Percentiles rank a stretch among this genome's conserved stretches.
Conservation (phyloP, 2,329 filamentous ascomycete species). For the Phaeosphaeriaceae sp. region DNA sequence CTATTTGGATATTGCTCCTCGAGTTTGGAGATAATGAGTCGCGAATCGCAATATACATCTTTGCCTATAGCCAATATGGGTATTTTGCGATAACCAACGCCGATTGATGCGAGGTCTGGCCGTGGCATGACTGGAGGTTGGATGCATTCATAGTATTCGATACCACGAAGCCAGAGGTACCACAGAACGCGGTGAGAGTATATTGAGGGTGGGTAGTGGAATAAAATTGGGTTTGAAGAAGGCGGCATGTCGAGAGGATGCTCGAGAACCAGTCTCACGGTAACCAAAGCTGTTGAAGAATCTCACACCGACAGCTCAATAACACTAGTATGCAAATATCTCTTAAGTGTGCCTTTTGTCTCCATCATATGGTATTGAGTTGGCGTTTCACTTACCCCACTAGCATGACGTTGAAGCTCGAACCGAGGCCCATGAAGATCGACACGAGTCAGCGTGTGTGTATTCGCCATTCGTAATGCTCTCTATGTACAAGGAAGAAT, state of each 20-base stretch:
- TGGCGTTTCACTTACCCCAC: conserved; percentile 2
- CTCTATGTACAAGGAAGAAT: no score
- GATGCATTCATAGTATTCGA: conserved; percentile 71
- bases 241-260: conserved; percentile 22
- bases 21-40: conserved; percentile 40
- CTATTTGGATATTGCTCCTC: conserved; percentile 28
- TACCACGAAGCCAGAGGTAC: conserved; percentile 71
- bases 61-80: conserved; percentile 40
- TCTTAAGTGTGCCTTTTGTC: no score
- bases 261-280: no score
- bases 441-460: background rate
- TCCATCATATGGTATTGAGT: background rate
- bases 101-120: conserved; percentile 37
- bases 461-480: no score
- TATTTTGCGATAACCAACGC: conserved; percentile 49
- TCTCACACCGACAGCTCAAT: no score
- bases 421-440: conserved; percentile 4
- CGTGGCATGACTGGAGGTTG: conserved; percentile 57
- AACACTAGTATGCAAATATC: no score
- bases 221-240: conserved; percentile 63
- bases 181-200: conserved; percentile 69
- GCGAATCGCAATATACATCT: conserved; percentile 43
- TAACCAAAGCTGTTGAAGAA: no score
- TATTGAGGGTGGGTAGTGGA: conserved; percentile 71
- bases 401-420: conserved; percentile 3